A percentile compares a stretch with the other conserved stretches of the same genome.
Evolutionary conservation across 768 basidiomycete genomes (phyloP).

Genomic region (Termitomyces sp.): DNA sequence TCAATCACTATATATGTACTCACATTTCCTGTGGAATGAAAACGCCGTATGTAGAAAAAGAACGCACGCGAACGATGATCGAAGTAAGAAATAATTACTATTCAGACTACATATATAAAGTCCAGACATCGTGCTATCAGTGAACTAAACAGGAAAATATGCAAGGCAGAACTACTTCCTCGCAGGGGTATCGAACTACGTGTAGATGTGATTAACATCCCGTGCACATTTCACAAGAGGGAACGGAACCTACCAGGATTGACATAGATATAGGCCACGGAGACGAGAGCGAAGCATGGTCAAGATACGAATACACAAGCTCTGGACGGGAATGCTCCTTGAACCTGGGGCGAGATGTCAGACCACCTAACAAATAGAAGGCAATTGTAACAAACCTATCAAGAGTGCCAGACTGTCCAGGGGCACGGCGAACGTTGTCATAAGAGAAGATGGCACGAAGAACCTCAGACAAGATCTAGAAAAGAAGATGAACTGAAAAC

Average conservation of each 20-base stretch:
- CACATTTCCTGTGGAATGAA: no score
- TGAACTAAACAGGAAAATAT: no score
- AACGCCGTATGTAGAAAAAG: no score
- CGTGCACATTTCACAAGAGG: background rate
- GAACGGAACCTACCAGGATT: slow-evolving; percentile 45
- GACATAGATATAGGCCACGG: slow-evolving; percentile 72
- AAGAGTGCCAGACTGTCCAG: slow-evolving; percentile 63
- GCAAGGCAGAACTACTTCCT: background rate
- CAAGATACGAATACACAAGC: slow-evolving; percentile 54
- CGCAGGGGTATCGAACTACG: background rate
- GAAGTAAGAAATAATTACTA: no score
- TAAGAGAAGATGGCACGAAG: slow-evolving; percentile 63
- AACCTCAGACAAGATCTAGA: slow-evolving; percentile 54
- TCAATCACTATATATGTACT: no score
- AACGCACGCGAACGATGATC: no score
- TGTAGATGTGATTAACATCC: background rate
- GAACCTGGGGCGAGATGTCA: slow-evolving; percentile 34
- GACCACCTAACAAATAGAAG: background rate
- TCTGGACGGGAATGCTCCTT: slow-evolving; percentile 43
- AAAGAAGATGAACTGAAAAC: slow-evolving; percentile 28
- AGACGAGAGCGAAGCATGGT: slow-evolving; percentile 39
- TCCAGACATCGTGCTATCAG: background rate
- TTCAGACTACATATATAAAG: background rate
- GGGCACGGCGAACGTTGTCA: slow-evolving; percentile 59
- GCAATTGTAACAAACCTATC: slow-evolving; percentile 35